These are phyloP conservation scores for Coriolopsis trogii DNA, from an alignment of 1,284 basidiomycete genomes.

Conservation along the genomic window DNA sequence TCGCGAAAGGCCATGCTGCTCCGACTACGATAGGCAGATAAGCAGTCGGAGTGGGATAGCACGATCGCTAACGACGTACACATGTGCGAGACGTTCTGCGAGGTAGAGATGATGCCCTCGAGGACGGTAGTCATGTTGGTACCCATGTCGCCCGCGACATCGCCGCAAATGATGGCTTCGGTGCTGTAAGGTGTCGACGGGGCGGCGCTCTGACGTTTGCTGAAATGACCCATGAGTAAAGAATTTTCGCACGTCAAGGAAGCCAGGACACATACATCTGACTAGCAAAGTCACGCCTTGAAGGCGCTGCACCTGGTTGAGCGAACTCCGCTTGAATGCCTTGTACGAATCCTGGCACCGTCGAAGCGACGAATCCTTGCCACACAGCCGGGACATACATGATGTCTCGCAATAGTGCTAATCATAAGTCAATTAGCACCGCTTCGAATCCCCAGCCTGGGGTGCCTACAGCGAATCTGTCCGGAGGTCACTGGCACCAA, in stretches of 20 bases:
- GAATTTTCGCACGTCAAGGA: no score
- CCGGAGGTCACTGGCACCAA: conserved; percentile 7
- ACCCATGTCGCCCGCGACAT: conserved; percentile 19
- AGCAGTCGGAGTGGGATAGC: no score
- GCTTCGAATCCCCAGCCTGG: neutral
- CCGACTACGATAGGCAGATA: conserved; percentile 8
- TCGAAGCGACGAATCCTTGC: no score
- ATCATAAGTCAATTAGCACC: neutral
- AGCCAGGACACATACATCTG: no score
- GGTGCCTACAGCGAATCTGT: conserved; percentile 5
- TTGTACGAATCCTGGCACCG: no score
- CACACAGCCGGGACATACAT: no score
- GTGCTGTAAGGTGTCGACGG: neutral
- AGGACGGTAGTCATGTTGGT: conserved; percentile 20
- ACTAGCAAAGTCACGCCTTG: no score
- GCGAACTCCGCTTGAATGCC: no score
- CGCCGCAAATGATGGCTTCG: conserved; percentile 20
- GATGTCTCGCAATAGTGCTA: neutral
- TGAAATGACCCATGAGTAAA: no score
- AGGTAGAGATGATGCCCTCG: conserved; percentile 13
- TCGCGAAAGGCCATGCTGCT: conserved; percentile 3
- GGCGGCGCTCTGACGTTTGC: no score
- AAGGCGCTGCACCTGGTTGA: no score
- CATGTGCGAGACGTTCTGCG: conserved; percentile 14
- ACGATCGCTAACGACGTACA: no score